A percentile compares a stretch with the other conserved stretches of the same genome.
These are phyloP conservation scores for Agroathelia rolfsii DNA, from an alignment of 1,284 basidiomycete species.

Conservation along the genomic window DNA sequence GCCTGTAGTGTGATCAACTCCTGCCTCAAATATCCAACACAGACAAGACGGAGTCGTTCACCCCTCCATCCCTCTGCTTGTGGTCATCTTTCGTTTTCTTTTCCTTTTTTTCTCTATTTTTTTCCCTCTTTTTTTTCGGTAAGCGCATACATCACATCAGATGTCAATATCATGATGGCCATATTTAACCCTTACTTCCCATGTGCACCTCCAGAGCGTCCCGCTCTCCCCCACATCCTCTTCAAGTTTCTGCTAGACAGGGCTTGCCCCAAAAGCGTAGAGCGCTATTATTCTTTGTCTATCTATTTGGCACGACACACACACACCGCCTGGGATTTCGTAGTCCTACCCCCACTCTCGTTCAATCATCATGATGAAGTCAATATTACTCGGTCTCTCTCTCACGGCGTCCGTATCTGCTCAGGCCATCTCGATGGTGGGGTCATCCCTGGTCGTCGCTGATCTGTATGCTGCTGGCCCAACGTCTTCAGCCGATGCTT, in stretches of 20 bases:
- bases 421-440: constrained; percentile 44
- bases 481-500: constrained; percentile 11
- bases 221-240: constrained; percentile 23
- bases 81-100: constrained; percentile 26
- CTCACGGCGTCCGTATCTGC: constrained; percentile 45
- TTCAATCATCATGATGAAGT: constrained; percentile 57
- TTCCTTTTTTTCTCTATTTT: constrained; percentile 24
- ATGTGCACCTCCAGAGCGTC: constrained; percentile 25
- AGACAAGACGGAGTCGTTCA: constrained; percentile 12
- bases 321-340: constrained; percentile 15
- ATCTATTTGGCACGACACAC: constrained; percentile 23
- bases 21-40: constrained; percentile 21
- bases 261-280: constrained; percentile 54
- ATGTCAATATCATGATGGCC: neutral
- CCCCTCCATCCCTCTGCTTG: constrained; percentile 20
- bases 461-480: constrained; percentile 8
- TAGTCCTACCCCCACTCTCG: constrained; percentile 23
- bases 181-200: constrained; percentile 6
- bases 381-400: constrained; percentile 46
- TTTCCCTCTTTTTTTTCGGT: constrained; percentile 1
- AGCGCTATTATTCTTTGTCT: constrained; percentile 45
- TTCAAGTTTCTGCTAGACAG: constrained; percentile 48
- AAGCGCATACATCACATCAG: too few species aligned
- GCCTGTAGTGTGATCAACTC: constrained; percentile 15
- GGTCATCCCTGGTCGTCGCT: constrained; percentile 36